These are phyloP conservation scores for Pilasporangium apinafurcum DNA, from an alignment of 352 stramenopile genomes.

Conservation along the genomic window DNA sequence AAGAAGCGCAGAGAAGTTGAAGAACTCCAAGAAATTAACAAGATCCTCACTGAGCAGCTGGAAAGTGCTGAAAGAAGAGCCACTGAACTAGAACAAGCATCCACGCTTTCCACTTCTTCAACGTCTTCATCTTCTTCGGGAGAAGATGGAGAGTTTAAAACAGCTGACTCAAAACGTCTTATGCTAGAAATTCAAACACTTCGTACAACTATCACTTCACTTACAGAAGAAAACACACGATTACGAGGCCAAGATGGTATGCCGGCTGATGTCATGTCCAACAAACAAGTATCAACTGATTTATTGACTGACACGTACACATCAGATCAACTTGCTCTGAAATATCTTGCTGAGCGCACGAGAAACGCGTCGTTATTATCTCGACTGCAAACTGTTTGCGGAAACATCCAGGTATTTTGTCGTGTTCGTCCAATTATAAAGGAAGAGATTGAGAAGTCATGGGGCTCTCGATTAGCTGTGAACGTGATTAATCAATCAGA, in stretches of 20 bases:
- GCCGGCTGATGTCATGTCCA: constrained; percentile 13
- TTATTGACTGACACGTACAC: constrained; percentile 62
- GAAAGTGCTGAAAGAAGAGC: constrained; percentile 39
- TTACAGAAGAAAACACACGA: constrained; percentile 51
- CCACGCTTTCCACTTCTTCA: constrained; percentile 24
- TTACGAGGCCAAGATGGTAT: constrained; percentile 44
- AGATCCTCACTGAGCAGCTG: constrained; percentile 40
- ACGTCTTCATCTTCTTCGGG: constrained; percentile 13
- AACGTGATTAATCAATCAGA: constrained; percentile 83
- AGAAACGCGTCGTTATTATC: constrained; percentile 77
- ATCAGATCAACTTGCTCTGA: constrained; percentile 68
- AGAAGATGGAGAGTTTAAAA: constrained; percentile 5
- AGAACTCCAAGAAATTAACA: constrained; percentile 40
- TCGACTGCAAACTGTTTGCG: constrained; percentile 81
- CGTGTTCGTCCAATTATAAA: constrained; percentile 84
- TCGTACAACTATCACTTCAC: constrained; percentile 33
- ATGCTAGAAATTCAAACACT: constrained; percentile 54
- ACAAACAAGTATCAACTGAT: constrained; percentile 60
- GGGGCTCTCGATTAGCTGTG: constrained; percentile 50
- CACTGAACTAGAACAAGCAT: constrained; percentile 32
- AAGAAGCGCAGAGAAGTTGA: constrained; percentile 51
- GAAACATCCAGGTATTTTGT: constrained; percentile 94
- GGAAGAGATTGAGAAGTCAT: constrained; percentile 57
- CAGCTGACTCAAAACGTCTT: constrained; percentile 14
- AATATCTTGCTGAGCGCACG: constrained; percentile 82